Evolutionary conservation across 2,329 filamentous ascomycete species (phyloP).

Genomic region (Pseudofabraea citricarpa): DNA sequence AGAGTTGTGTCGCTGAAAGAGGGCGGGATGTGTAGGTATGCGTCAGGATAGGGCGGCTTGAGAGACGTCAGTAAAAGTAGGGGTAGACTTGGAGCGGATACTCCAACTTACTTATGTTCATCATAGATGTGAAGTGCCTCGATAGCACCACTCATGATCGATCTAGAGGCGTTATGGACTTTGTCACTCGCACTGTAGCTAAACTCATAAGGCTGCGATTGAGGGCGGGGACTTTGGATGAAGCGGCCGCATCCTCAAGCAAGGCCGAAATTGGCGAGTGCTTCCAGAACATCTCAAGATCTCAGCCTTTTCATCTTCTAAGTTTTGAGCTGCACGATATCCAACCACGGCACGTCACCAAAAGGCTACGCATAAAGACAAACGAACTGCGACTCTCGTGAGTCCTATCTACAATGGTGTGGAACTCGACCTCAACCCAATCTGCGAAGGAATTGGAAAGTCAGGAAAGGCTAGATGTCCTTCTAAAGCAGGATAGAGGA

Average conservation of each 20-base stretch:
- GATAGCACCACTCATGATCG: slow-evolving; percentile 76
- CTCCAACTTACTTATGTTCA: slow-evolving; percentile 72
- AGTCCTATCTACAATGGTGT: too few species aligned
- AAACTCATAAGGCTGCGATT: not conserved
- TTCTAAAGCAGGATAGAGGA: slow-evolving; percentile 19
- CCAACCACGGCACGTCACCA: not conserved
- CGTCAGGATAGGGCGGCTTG: slow-evolving; percentile 76
- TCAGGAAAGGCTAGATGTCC: slow-evolving; percentile 20
- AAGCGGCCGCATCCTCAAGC: slow-evolving; percentile 1
- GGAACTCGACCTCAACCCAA: too few species aligned
- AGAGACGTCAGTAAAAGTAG: slow-evolving; percentile 18
- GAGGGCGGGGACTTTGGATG: not conserved
- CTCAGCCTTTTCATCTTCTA: too few species aligned
- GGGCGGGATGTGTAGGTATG: slow-evolving; percentile 84
- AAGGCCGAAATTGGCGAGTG: not conserved
- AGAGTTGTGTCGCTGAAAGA: slow-evolving; percentile 67
- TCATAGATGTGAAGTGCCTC: slow-evolving; percentile 97
- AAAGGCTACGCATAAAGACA: not conserved
- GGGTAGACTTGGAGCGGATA: slow-evolving; percentile 8
- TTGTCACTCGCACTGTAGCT: slow-evolving; percentile 10
- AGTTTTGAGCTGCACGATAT: too few species aligned
- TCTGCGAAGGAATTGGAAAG: slow-evolving; percentile 15
- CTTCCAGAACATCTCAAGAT: too few species aligned
- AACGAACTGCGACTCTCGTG: not conserved
- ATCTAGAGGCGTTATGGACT: slow-evolving; percentile 8